Conservation (phyloP, 2,329 filamentous ascomycete genomes). For the Penicillium sp. region DNA sequence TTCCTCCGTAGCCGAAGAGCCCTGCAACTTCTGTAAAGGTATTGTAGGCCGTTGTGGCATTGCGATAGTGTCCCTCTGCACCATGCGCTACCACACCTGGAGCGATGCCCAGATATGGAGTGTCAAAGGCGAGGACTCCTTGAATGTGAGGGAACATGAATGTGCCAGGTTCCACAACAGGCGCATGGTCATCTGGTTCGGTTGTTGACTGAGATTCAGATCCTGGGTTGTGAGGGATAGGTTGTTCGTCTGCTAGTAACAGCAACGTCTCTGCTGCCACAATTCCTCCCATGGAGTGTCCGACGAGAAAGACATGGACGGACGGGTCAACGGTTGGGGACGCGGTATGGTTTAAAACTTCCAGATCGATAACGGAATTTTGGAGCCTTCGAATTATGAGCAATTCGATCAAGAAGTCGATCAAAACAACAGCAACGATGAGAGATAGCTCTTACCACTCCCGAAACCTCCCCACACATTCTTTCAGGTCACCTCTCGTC, state of each 20-base stretch:
- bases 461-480: slow-evolving; percentile 46
- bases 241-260: slow-evolving; percentile 66
- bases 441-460: slow-evolving; percentile 43
- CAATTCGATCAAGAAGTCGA: neutral
- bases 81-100: slow-evolving; percentile 52
- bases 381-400: slow-evolving; percentile 62
- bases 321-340: slow-evolving; percentile 84
- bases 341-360: slow-evolving; percentile 75
- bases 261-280: slow-evolving; percentile 87
- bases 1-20: slow-evolving; percentile 63
- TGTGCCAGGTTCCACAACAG: slow-evolving; percentile 29
- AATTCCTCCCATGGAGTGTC: slow-evolving; percentile 91
- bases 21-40: slow-evolving; percentile 63
- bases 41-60: slow-evolving; percentile 68
- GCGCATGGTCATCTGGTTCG: slow-evolving; percentile 14
- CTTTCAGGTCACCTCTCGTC: slow-evolving; percentile 48
- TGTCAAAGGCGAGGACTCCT: slow-evolving; percentile 89
- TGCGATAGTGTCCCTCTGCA: slow-evolving; percentile 82
- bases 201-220: slow-evolving; percentile 21
- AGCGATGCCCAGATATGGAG: slow-evolving; percentile 67
- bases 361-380: slow-evolving; percentile 89
- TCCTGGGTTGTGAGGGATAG: slow-evolving; percentile 39
- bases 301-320: slow-evolving; percentile 76
- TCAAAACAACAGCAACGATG: neutral
- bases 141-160: slow-evolving; percentile 94